A percentile compares a stretch with the other conserved stretches of the same genome.
Evolutionary conservation across 2,329 filamentous ascomycete genomes (phyloP).

Genomic region (Blastomyces parvus): DNA sequence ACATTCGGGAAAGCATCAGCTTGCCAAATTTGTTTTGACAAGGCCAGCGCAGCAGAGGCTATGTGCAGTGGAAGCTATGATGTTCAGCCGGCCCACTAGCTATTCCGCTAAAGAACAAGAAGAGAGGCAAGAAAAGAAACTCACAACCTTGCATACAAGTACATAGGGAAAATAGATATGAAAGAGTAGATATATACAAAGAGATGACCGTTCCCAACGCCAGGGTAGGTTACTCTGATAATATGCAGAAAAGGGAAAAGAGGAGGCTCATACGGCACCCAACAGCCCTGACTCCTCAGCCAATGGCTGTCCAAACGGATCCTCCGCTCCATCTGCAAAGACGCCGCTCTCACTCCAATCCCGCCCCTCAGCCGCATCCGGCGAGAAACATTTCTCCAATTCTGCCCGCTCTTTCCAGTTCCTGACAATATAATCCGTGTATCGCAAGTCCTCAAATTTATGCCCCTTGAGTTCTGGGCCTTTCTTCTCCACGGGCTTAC

Average conservation of each 20-base stretch:
- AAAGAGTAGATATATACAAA: neutral
- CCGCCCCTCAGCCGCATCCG: constrained; percentile 6
- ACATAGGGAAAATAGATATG: neutral
- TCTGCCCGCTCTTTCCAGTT: constrained; percentile 20
- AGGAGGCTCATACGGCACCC: neutral
- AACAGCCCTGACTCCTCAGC: neutral
- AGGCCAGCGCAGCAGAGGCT: neutral
- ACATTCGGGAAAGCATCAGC: neutral
- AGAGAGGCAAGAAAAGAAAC: no score
- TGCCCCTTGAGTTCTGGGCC: neutral
- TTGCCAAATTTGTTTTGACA: neutral
- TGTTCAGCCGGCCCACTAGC: neutral
- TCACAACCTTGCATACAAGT: neutral
- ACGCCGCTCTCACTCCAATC: constrained; percentile 13
- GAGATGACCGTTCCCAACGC: neutral
- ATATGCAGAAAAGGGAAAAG: neutral
- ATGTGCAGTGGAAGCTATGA: neutral
- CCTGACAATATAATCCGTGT: constrained; percentile 13
- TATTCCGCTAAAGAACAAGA: neutral
- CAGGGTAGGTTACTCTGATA: neutral
- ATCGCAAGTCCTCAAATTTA: constrained; percentile 1
- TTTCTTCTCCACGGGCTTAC: neutral
- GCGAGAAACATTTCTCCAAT: constrained; percentile 15
- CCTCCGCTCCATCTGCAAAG: neutral
- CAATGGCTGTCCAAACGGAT: neutral